A percentile compares a stretch with the other conserved stretches of the same genome.
These are phyloP conservation scores for Lyophyllum semitale DNA, from an alignment of 768 basidiomycete genomes.

Conservation along the genomic window DNA sequence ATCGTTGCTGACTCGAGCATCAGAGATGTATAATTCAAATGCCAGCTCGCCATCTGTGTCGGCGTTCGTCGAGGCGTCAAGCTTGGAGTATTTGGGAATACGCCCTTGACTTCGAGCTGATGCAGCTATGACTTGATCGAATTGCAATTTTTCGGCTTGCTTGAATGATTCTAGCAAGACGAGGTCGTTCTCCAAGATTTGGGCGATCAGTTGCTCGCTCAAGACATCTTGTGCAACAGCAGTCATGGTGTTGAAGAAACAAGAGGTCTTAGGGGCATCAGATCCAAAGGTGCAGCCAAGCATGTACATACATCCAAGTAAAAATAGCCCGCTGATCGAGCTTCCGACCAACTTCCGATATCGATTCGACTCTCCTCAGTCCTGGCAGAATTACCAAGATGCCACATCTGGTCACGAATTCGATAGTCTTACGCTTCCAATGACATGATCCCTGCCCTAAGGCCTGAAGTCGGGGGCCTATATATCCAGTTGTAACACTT, in stretches of 20 bases:
- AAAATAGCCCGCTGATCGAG: not conserved
- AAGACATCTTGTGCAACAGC: slow-evolving; percentile 21
- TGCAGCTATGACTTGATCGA: slow-evolving; percentile 27
- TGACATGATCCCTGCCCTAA: no score
- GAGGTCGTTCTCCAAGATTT: slow-evolving; percentile 34
- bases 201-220: slow-evolving; percentile 34
- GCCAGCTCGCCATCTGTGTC: slow-evolving; percentile 30
- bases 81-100: slow-evolving; percentile 21
- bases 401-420: no score
- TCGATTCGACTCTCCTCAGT: no score
- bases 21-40: slow-evolving; percentile 26
- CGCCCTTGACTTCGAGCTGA: slow-evolving; percentile 26
- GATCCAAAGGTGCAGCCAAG: not conserved
- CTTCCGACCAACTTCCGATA: not conserved
- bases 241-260: slow-evolving; percentile 1
- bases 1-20: slow-evolving; percentile 30
- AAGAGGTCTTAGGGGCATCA: not conserved
- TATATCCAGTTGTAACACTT: not conserved
- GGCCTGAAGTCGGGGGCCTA: no score
- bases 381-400: no score
- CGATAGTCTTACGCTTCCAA: no score
- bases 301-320: not conserved
- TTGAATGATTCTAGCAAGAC: slow-evolving; percentile 19
- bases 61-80: not conserved
- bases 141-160: slow-evolving; percentile 34